phyloP scores from a whole-genome alignment of 768 basidiomycete species.

The Trametes cingulata region DNA sequence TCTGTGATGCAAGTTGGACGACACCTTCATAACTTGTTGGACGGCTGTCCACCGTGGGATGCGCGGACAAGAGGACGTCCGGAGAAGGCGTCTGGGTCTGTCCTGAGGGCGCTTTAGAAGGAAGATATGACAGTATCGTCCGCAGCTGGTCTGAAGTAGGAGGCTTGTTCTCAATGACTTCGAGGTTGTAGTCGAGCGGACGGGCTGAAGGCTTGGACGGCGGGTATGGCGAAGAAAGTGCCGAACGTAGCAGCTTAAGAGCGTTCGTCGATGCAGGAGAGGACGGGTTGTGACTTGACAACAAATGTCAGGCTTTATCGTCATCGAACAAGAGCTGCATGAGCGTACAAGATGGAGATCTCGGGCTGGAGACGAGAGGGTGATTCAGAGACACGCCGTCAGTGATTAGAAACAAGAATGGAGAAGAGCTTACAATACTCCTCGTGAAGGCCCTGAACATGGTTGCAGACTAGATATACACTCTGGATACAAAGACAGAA shows the following conservation, averaged over 20 bases:
- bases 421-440: constrained; percentile 17
- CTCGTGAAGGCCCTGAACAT: constrained; percentile 25
- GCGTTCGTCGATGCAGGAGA: constrained; percentile 68
- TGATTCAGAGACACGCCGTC: neutral
- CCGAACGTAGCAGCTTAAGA: constrained; percentile 56
- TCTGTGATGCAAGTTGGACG: constrained; percentile 50
- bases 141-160: constrained; percentile 70
- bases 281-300: constrained; percentile 58
- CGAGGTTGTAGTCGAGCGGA: constrained; percentile 69
- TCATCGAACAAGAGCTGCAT: neutral
- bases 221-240: constrained; percentile 65
- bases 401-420: too few relatives aligned
- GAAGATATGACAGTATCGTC: constrained; percentile 64
- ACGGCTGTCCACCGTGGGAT: constrained; percentile 47
- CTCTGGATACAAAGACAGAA: neutral
- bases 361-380: constrained; percentile 42
- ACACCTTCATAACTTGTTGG: constrained; percentile 48
- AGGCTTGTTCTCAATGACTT: constrained; percentile 62
- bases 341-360: constrained; percentile 62
- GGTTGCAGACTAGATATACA: neutral
- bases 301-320: neutral
- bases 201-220: constrained; percentile 42
- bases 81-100: constrained; percentile 14
- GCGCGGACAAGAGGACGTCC: constrained; percentile 58
- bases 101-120: constrained; percentile 26